Evolutionary conservation across 2,329 filamentous ascomycete species (phyloP).

Genomic region (Chaetomium sp.): DNA sequence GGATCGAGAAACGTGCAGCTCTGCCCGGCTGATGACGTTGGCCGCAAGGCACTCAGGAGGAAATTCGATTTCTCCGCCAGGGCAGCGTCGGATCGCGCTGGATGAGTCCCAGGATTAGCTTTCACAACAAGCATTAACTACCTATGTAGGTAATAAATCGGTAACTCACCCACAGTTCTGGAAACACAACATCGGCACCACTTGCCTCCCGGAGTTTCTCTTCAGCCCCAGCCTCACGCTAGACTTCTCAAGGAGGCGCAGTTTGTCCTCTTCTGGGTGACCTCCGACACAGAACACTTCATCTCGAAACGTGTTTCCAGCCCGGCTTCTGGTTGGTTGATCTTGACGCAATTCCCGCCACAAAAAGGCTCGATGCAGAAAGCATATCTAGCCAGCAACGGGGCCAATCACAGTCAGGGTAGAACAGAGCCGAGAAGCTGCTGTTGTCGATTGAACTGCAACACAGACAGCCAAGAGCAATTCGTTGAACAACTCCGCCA

Average conservation of each 20-base stretch:
- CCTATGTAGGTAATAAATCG: no score
- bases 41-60: neutral
- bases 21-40: slow-evolving; percentile 25
- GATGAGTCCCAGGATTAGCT: neutral
- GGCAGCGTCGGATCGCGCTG: neutral
- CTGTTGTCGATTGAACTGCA: neutral
- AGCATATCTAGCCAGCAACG: neutral
- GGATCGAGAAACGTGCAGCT: slow-evolving; percentile 14
- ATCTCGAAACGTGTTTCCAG: slow-evolving; percentile 15
- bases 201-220: neutral
- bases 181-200: neutral
- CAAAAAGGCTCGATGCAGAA: slow-evolving; percentile 5
- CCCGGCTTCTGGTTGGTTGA: slow-evolving; percentile 20
- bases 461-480: neutral
- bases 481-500: neutral
- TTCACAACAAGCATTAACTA: neutral
- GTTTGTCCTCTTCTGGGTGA: neutral
- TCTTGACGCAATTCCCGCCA: slow-evolving; percentile 11
- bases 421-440: neutral
- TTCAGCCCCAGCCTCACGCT: neutral
- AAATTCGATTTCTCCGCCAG: neutral
- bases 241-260: slow-evolving; percentile 1
- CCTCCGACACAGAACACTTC: neutral
- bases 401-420: slow-evolving; percentile 1
- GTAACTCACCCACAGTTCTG: neutral